These are phyloP conservation scores for Sonneratia alba DNA, from an alignment of 345 rosid species.

Conservation along the genomic window DNA sequence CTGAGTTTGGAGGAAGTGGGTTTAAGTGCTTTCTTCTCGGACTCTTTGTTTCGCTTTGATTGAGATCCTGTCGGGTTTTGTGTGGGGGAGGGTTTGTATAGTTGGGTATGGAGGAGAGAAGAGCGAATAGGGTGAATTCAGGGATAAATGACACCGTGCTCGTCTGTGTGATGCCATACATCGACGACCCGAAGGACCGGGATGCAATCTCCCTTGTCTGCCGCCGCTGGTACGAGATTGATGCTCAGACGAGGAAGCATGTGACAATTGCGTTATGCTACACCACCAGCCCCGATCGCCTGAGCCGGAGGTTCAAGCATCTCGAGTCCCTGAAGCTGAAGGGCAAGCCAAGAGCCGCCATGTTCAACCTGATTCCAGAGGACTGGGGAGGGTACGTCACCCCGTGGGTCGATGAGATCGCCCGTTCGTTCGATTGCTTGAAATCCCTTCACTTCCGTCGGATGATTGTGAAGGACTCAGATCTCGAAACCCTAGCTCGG, in stretches of 20 bases:
- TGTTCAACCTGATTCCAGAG: conserved; percentile 88
- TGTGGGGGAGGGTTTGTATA: not conserved
- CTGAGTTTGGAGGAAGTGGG: not conserved
- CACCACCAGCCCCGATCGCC: conserved; percentile 57
- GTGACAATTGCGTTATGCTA: conserved; percentile 79
- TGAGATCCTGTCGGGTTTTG: not conserved
- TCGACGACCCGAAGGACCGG: conserved; percentile 62
- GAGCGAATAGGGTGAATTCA: conserved; percentile 1
- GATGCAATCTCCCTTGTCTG: conserved; percentile 75
- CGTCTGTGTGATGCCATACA: conserved; percentile 51
- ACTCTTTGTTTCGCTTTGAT: not conserved
- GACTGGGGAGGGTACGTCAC: conserved; percentile 85
- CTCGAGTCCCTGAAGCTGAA: conserved; percentile 77
- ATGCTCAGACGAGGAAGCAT: conserved; percentile 70
- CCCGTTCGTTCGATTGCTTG: conserved; percentile 37
- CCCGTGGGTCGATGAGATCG: conserved; percentile 67
- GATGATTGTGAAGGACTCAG: conserved; percentile 76
- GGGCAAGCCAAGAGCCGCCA: conserved; percentile 90
- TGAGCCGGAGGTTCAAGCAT: conserved; percentile 45
- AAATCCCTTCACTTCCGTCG: conserved; percentile 65
- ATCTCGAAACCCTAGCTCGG: conserved; percentile 51
- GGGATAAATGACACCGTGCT: conserved; percentile 49
- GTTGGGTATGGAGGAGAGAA: conserved; percentile 31
- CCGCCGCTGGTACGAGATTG: conserved; percentile 62
- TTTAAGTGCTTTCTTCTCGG: not conserved